A percentile compares a stretch with the other conserved stretches of the same genome.
Evolutionary conservation across 164 flowering plant genomes (phyloP).

Genomic region (Umbilicus rupestris): DNA sequence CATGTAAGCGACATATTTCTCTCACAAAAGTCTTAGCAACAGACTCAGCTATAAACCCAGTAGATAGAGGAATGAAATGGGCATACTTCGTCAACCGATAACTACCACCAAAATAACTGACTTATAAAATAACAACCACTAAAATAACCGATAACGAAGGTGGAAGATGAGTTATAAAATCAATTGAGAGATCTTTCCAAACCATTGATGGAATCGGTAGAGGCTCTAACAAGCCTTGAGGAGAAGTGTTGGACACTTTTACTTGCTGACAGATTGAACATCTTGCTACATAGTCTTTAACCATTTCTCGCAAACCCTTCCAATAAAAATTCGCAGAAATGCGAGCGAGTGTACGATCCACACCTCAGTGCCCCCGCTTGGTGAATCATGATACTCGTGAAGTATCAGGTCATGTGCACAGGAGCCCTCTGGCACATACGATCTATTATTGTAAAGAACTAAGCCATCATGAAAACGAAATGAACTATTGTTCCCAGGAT

Average conservation of each 20-base stretch:
- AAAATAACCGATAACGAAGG: background rate
- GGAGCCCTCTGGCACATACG: background rate
- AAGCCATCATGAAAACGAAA: background rate
- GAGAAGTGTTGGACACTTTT: background rate
- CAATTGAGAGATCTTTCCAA: background rate
- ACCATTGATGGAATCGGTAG: background rate
- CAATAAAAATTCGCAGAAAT: background rate
- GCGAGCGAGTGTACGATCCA: background rate
- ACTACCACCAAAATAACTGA: background rate
- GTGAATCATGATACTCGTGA: background rate
- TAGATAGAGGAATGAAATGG: background rate
- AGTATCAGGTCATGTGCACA: background rate
- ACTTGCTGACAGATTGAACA: constrained; percentile 1
- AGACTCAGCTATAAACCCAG: background rate
- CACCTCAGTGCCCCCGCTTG: background rate
- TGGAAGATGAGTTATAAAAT: background rate
- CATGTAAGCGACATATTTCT: background rate
- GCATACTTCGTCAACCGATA: background rate
- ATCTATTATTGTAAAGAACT: background rate
- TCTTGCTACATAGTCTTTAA: background rate
- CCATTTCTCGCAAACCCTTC: background rate
- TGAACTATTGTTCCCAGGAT: background rate
- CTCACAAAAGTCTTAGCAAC: background rate
- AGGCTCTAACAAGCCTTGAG: background rate
- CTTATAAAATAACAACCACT: too few species aligned